phyloP scores from a whole-genome alignment of 2,329 filamentous ascomycete genomes.

The Diaporthe longicolla region DNA sequence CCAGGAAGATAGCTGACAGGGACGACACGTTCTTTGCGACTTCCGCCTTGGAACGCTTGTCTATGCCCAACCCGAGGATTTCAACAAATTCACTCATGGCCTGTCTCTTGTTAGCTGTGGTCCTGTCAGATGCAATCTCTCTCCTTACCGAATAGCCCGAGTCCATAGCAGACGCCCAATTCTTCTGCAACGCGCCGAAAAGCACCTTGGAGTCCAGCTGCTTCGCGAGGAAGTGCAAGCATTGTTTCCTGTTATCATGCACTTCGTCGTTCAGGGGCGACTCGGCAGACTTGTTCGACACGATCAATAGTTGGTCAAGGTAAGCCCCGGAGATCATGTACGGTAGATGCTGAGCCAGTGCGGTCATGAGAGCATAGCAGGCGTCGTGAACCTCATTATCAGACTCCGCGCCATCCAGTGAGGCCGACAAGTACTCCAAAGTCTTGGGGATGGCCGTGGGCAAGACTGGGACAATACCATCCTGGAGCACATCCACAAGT shows the following conservation, averaged over 20 bases:
- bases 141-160: conserved; percentile 73
- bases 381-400: conserved; percentile 83
- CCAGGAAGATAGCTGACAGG: conserved; percentile 76
- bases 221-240: conserved; percentile 81
- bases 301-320: conserved; percentile 77
- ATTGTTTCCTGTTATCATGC: conserved; percentile 75
- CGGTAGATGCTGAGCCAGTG: conserved; percentile 85
- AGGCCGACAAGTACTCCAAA: conserved; percentile 78
- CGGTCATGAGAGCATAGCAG: conserved; percentile 82
- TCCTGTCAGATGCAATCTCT: neutral
- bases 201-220: conserved; percentile 83
- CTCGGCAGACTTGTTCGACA: conserved; percentile 80
- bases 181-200: conserved; percentile 79
- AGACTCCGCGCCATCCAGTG: conserved; percentile 66
- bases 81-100: conserved; percentile 79
- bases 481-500: conserved; percentile 87
- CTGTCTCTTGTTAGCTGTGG: conserved; percentile 57
- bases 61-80: conserved; percentile 78
- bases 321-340: conserved; percentile 88
- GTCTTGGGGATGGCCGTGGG: conserved; percentile 81
- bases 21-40: conserved; percentile 81
- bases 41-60: conserved; percentile 81
- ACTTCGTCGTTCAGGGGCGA: conserved; percentile 72
- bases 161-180: conserved; percentile 76
- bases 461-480: conserved; percentile 87